Conservation (phyloP, 345 rosid genomes). For the Isatis tinctoria region DNA sequence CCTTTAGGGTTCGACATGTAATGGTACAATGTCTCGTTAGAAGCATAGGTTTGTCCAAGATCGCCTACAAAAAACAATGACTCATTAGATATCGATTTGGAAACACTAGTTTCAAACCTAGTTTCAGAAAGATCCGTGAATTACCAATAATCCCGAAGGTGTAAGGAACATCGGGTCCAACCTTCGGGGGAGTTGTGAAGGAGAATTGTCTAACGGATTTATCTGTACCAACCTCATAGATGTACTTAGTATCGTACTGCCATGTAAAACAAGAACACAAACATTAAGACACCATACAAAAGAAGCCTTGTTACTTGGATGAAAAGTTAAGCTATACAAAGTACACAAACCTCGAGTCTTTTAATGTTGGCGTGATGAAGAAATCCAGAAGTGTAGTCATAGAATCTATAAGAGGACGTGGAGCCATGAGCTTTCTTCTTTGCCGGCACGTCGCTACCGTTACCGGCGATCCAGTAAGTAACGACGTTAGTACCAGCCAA, state of each 20-base stretch:
- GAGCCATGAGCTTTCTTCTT: constrained; percentile 28
- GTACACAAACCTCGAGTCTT: constrained; percentile 37
- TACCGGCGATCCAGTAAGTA: constrained; percentile 33
- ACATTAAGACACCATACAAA: not conserved
- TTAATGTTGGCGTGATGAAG: constrained; percentile 45
- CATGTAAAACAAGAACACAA: not conserved
- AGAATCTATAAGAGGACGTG: constrained; percentile 34
- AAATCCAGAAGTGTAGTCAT: constrained; percentile 41
- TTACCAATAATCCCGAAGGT: constrained; percentile 70
- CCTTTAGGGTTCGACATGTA: constrained; percentile 45
- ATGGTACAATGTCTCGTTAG: constrained; percentile 46
- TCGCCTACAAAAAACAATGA: constrained; percentile 36
- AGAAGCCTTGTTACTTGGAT: not conserved
- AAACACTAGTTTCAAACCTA: not conserved
- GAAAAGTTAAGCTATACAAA: not conserved
- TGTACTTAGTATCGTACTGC: constrained; percentile 51
- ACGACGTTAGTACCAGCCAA: constrained; percentile 32
- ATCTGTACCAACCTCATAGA: constrained; percentile 45
- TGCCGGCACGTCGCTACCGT: not conserved
- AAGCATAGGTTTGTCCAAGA: constrained; percentile 52
- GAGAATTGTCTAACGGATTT: constrained; percentile 38
- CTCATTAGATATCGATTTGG: not conserved
- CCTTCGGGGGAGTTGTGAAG: constrained; percentile 51
- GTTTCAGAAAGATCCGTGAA: not conserved
- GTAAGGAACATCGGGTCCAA: constrained; percentile 65